Conservation (phyloP, 2,329 filamentous ascomycete species). For the Cladosporium colombiae region DNA sequence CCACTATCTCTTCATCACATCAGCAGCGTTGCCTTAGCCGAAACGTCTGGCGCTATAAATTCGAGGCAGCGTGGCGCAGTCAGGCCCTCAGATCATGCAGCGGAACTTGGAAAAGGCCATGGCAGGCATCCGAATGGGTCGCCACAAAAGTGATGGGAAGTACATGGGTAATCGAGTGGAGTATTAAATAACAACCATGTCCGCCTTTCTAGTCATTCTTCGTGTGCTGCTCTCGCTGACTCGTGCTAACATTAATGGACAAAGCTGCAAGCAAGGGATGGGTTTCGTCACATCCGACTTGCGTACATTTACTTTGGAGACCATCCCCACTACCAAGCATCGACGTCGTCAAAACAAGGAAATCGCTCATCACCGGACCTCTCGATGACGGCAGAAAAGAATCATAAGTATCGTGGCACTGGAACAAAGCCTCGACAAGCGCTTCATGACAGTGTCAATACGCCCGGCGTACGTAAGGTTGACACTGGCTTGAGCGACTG, state of each 20-base stretch:
- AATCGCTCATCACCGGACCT: not conserved
- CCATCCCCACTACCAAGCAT: not conserved
- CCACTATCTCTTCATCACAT: constrained; percentile 5
- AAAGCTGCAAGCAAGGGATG: constrained; percentile 5
- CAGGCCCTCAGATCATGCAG: not conserved
- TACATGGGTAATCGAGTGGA: not conserved
- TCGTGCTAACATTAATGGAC: not conserved
- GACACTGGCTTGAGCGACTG: not conserved
- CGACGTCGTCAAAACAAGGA: not conserved
- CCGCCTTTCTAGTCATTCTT: not conserved
- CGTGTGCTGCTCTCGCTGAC: not conserved
- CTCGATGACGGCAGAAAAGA: not conserved
- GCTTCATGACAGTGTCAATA: not conserved
- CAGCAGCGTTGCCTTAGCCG: not conserved
- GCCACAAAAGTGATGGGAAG: not conserved
- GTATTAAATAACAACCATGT: not conserved
- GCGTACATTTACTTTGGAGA: not conserved
- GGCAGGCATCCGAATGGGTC: constrained; percentile 12
- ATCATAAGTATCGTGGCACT: not conserved
- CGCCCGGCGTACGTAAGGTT: not conserved
- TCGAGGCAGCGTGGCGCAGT: constrained; percentile 8
- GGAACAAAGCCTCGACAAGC: not conserved
- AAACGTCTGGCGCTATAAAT: constrained; percentile 1
- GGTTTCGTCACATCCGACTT: not conserved
- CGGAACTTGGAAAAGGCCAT: not conserved